These are phyloP conservation scores for Hortiboletus flavorubellus DNA, from an alignment of 768 basidiomycete genomes.

Conservation along the genomic window DNA sequence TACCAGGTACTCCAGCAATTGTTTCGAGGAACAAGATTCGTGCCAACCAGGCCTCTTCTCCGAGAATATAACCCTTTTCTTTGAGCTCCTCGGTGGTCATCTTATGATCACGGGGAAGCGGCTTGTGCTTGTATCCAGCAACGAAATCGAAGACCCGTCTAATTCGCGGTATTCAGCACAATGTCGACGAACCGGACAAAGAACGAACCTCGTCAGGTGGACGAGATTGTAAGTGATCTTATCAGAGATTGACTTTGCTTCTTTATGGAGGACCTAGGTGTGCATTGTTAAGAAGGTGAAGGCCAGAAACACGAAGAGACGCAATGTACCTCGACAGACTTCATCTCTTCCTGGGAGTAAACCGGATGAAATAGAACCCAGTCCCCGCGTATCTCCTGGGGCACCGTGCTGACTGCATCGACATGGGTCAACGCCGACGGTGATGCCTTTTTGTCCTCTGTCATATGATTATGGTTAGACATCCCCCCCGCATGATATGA, in stretches of 20 bases:
- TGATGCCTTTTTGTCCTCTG: slow-evolving; percentile 26
- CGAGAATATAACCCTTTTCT: slow-evolving; percentile 68
- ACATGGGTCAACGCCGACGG: slow-evolving; percentile 21
- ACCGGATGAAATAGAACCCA: slow-evolving; percentile 96
- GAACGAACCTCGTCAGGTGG: slow-evolving; percentile 44
- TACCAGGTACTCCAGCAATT: slow-evolving; percentile 93
- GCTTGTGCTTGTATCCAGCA: slow-evolving; percentile 79
- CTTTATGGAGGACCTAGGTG: slow-evolving; percentile 62
- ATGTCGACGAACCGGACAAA: background rate
- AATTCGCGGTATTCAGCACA: slow-evolving; percentile 1
- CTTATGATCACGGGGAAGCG: slow-evolving; percentile 54
- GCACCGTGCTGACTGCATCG: slow-evolving; percentile 52
- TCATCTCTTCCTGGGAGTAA: slow-evolving; percentile 72
- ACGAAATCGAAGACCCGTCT: slow-evolving; percentile 78
- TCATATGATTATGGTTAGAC: background rate
- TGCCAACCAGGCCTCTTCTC: slow-evolving; percentile 72
- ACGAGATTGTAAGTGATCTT: slow-evolving; percentile 69
- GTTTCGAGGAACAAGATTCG: slow-evolving; percentile 76
- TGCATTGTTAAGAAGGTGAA: slow-evolving; percentile 5
- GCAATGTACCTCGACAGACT: slow-evolving; percentile 58
- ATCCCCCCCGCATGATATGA: background rate
- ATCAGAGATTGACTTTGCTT: slow-evolving; percentile 66
- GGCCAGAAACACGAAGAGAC: background rate
- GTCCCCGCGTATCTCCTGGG: slow-evolving; percentile 60
- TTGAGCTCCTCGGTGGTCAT: slow-evolving; percentile 74